Base-by-base conservation (phyloP, 140 eudicot species). In the Cichorium intybus region DNA sequence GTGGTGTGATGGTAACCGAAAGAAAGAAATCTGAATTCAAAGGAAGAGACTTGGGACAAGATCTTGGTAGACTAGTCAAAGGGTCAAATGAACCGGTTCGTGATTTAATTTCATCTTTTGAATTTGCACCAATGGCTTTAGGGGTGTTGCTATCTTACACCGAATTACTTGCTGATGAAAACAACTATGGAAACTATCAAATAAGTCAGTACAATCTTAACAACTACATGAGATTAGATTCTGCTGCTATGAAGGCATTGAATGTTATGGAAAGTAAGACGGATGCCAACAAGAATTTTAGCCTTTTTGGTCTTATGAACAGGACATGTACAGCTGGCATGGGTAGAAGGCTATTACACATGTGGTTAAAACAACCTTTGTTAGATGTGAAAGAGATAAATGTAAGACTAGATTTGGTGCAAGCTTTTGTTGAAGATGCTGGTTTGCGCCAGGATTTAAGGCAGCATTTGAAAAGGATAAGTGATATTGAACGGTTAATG, bases 241-340 rank as follows among this genome's bases (percentile, higher is more conserved):
- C 99, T 75, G 99, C 99, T 69, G 99, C 99, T 27, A 81, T 92
- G 93, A 77, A 83, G 81, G 99, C 99, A 31, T 64, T 92, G 53
- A 88, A 92, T 83, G 96, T 92, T 37, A 85, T 88, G 99, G 96
- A 92, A 83, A 92, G 96, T 90, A 92, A 92, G 69, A 78, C 89
- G 52, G 95, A 92, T 70, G 95, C 95, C 28, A 93, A 93, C 75
- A 88, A 93, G 52, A 93, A 82, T 57, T 93, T 88, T 64, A 93
- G 99, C 60, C 80, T 93, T 64, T 88, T 93, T 74, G 99, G 97
- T 64, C 86, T 93, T 17, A 79, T 93, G 90, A 88, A 93, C 69
- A 84, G 99, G 67, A 93, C 97, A 24, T 93, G 99, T 71, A 93
- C 99, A 64, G 88, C 97, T 56, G 99, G 99, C 64, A 88, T 93